Percentiles rank a stretch among this genome's conserved stretches.
These are phyloP conservation scores for Aphanomyces cochlioides DNA, from an alignment of 352 stramenopile genomes.

Conservation along the genomic window DNA sequence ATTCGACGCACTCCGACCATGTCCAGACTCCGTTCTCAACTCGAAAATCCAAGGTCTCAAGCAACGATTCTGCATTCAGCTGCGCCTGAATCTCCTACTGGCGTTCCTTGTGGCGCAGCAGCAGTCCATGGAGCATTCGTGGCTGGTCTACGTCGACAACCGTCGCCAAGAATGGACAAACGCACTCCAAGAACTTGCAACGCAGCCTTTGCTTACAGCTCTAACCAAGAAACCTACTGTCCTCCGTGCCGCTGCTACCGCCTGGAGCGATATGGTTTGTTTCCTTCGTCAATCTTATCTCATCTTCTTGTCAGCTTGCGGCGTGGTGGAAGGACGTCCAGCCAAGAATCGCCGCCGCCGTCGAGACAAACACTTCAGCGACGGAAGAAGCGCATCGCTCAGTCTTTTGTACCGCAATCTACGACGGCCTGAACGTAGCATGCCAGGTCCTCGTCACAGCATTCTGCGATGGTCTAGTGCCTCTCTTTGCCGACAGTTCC, in stretches of 20 bases:
- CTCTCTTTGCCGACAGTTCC: background rate
- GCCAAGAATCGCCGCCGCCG: background rate
- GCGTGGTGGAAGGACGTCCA: slow-evolving; percentile 18
- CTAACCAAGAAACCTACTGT: too few species aligned
- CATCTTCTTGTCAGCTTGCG: background rate
- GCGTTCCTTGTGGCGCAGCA: slow-evolving; percentile 35
- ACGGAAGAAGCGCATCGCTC: slow-evolving; percentile 3
- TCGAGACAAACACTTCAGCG: slow-evolving; percentile 17
- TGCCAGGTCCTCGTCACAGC: background rate
- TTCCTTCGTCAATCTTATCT: background rate
- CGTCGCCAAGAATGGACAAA: background rate
- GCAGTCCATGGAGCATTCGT: background rate
- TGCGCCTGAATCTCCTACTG: slow-evolving; percentile 57
- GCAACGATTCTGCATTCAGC: slow-evolving; percentile 58
- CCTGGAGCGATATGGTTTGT: background rate
- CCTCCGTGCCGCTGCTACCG: background rate
- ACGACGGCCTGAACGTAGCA: background rate
- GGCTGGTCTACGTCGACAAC: background rate
- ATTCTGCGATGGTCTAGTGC: background rate
- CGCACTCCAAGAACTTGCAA: background rate
- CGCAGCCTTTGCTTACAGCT: too few species aligned
- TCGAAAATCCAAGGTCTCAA: slow-evolving; percentile 63
- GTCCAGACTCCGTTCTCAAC: slow-evolving; percentile 56
- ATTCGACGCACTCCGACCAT: slow-evolving; percentile 63
- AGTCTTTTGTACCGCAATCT: slow-evolving; percentile 1